Evolutionary conservation across 2,329 filamentous ascomycete species (phyloP).

Genomic region (Alternaria hordeiaustralica): DNA sequence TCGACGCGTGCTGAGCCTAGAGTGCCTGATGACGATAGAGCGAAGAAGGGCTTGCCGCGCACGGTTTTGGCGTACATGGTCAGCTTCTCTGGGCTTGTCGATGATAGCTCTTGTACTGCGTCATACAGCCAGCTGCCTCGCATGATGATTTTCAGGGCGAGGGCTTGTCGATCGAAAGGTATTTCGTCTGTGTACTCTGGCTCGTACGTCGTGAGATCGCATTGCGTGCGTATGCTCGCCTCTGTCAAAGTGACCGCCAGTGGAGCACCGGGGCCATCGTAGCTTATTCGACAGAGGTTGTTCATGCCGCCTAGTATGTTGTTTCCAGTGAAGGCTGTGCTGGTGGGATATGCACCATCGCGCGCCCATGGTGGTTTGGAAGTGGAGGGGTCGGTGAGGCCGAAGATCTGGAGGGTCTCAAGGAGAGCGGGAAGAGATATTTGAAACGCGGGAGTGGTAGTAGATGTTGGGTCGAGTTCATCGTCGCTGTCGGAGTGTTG

Average conservation of each 20-base stretch:
- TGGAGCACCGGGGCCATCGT: conserved; percentile 74
- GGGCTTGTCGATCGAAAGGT: conserved; percentile 79
- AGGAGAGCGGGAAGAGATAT: conserved; percentile 86
- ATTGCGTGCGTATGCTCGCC: conserved; percentile 73
- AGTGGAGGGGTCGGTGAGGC: conserved; percentile 61
- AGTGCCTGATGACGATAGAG: conserved; percentile 70
- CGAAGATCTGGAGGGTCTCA: conserved; percentile 95
- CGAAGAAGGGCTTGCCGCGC: conserved; percentile 67
- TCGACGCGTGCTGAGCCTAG: conserved; percentile 67
- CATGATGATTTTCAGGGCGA: conserved; percentile 96
- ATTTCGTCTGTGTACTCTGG: conserved; percentile 73
- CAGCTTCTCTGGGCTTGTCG: conserved; percentile 74
- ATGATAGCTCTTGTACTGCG: conserved; percentile 70
- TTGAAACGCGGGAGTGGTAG: conserved; percentile 73
- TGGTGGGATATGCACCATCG: conserved; percentile 58
- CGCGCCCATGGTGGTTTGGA: conserved; percentile 47
- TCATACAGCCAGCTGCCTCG: conserved; percentile 75
- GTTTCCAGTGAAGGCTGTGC: conserved; percentile 76
- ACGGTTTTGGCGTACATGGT: conserved; percentile 59
- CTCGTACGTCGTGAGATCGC: conserved; percentile 87
- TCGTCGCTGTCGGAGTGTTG: conserved; percentile 34
- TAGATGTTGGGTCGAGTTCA: conserved; percentile 43
- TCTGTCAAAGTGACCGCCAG: conserved; percentile 88
- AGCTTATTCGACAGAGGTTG: conserved; percentile 84
- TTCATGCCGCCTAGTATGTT: conserved; percentile 77